These are phyloP conservation scores for Boeremia exigua DNA, from an alignment of 2,329 filamentous ascomycete genomes.

Conservation along the genomic window DNA sequence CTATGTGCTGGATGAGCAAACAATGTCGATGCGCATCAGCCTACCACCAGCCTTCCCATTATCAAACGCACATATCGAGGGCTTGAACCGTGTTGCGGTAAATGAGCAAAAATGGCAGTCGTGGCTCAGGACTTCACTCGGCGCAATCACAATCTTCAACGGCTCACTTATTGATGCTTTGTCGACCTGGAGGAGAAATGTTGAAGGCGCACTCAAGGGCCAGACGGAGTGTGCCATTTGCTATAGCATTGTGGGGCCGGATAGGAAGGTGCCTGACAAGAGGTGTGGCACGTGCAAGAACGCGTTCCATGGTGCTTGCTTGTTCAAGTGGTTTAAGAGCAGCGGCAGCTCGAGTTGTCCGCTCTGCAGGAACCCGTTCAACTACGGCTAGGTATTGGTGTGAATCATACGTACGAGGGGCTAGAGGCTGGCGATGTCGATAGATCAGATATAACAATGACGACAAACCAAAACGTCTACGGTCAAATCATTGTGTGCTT, in stretches of 20 bases:
- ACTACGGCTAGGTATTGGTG: conserved; percentile 53
- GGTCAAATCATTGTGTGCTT: no score
- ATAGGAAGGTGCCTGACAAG: conserved; percentile 91
- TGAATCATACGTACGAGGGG: no score
- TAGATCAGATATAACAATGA: not conserved
- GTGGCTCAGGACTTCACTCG: conserved; percentile 87
- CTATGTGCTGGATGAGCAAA: conserved; percentile 87
- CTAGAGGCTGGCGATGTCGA: not conserved
- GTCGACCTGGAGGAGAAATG: conserved; percentile 82
- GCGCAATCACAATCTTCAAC: conserved; percentile 92
- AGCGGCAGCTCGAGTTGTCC: conserved; percentile 93
- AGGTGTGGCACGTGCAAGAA: conserved; percentile 92
- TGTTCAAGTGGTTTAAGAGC: conserved; percentile 97
- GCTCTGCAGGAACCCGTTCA: conserved; percentile 87
- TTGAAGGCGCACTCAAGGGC: conserved; percentile 86
- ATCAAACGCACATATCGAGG: conserved; percentile 75
- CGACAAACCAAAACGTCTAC: no score
- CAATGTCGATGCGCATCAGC: conserved; percentile 80
- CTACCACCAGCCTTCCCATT: conserved; percentile 85
- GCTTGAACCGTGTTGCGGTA: conserved; percentile 83
- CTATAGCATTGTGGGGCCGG: conserved; percentile 89
- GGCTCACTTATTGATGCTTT: conserved; percentile 88
- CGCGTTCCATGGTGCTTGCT: conserved; percentile 84
- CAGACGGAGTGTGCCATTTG: conserved; percentile 97
- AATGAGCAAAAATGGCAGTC: conserved; percentile 90